A percentile compares a stretch with the other conserved stretches of the same genome.
Evolutionary conservation across 108 stramenopile species (phyloP).

Genomic region (Skeletonema menzelii): DNA sequence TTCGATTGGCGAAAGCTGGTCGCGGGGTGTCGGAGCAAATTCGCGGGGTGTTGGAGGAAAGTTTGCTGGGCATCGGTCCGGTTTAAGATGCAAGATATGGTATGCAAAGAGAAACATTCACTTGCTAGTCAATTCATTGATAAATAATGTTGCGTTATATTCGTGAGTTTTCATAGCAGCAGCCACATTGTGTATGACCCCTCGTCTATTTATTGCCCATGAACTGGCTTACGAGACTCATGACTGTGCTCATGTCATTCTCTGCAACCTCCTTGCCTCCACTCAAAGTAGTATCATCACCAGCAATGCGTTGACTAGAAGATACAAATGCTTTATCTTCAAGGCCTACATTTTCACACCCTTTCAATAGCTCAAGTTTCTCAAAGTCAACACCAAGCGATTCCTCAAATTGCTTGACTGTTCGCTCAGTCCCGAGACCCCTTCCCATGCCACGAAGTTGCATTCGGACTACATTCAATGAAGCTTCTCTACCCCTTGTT

Average conservation of each 20-base stretch:
- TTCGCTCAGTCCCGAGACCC: conserved; percentile 46
- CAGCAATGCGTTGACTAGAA: not conserved
- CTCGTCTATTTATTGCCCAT: not conserved
- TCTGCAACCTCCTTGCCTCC: not conserved
- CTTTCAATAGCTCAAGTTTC: not conserved
- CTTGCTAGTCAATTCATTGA: too few species aligned
- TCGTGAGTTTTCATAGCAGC: not conserved
- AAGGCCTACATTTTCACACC: conserved; percentile 12
- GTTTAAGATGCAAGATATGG: too few species aligned
- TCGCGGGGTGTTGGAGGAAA: too few species aligned
- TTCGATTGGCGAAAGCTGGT: not conserved
- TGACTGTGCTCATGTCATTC: conserved; percentile 7
- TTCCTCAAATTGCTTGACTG: conserved; percentile 42
- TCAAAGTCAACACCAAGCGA: conserved; percentile 56
- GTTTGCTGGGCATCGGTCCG: not conserved
- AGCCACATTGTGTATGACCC: too few species aligned
- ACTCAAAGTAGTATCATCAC: not conserved
- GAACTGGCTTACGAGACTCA: conserved; percentile 6
- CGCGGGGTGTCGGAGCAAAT: not conserved
- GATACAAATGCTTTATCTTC: conserved; percentile 14
- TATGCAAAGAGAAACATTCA: too few species aligned
- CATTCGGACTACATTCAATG: conserved; percentile 23
- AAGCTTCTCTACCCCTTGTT: not conserved
- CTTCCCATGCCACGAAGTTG: conserved; percentile 30
- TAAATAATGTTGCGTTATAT: not conserved